phyloP scores from a whole-genome alignment of 768 basidiomycete genomes.

The Dendrothele bispora region DNA sequence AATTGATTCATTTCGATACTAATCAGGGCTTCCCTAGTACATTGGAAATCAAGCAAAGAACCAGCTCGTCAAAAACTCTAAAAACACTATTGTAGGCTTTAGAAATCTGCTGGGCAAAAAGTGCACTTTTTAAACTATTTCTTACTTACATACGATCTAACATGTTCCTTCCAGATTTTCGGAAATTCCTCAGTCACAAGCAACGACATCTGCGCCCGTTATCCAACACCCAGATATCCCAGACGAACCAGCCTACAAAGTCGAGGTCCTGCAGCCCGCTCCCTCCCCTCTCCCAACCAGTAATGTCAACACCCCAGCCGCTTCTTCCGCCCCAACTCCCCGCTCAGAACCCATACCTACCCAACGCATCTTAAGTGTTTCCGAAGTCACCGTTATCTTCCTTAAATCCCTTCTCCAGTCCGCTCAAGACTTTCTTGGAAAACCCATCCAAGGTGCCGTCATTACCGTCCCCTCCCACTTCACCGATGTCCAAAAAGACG shows the following conservation, averaged over 20 bases:
- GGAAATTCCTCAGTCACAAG: constrained; percentile 58
- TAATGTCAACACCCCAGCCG: constrained; percentile 54
- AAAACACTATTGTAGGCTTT: constrained; percentile 95
- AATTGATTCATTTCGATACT: constrained; percentile 3
- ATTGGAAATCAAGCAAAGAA: constrained; percentile 93
- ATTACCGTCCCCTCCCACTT: constrained; percentile 82
- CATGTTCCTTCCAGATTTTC: constrained; percentile 59
- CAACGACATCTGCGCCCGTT: constrained; percentile 63
- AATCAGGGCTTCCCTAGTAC: constrained; percentile 73
- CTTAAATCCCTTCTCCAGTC: constrained; percentile 80
- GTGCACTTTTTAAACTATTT: constrained; percentile 33
- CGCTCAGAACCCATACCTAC: constrained; percentile 67
- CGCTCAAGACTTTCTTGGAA: constrained; percentile 89
- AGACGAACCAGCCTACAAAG: constrained; percentile 81
- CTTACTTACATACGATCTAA: background rate
- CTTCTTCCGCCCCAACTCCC: constrained; percentile 69
- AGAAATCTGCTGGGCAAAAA: constrained; percentile 91
- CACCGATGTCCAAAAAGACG: constrained; percentile 62
- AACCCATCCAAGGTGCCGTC: constrained; percentile 75
- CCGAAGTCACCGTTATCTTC: constrained; percentile 85
- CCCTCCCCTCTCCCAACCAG: constrained; percentile 62
- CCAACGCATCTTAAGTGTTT: constrained; percentile 74
- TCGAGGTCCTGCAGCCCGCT: constrained; percentile 76
- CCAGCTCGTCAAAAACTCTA: constrained; percentile 92
- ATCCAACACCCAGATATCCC: constrained; percentile 73